Evolutionary conservation across 73 alveolate genomes (phyloP), one percentile per base, ranked within the genome.

Genomic region (Paramecium sexaurelia): DNA sequence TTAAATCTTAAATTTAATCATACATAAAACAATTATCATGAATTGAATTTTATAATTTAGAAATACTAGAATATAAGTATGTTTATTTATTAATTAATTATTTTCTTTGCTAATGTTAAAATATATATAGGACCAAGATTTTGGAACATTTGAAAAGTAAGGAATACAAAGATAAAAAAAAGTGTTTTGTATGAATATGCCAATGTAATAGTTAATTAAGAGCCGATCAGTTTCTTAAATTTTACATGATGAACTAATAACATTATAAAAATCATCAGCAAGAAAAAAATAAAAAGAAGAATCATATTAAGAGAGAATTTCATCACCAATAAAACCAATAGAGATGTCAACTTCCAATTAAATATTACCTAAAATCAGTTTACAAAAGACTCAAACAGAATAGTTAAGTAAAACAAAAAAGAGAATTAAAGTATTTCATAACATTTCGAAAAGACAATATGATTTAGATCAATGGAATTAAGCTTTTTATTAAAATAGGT

Each of bases 171-270:
- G 90, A 78, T 24, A 37, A 6, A 78, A 78, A 33, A 78, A 78
- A 43, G 39, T 78, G 55, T 41, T 78, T 78, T 41, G 73, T 45
- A 22, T 78, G 40, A 45, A 43, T 29, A 41, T 22, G 43, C 90
- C 90, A 78, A 22, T 45, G 43, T 13, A 78, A 78, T 40, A 78
- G 36, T 47, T 78, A 19, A 78, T 43, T 78, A 78, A 78, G 55
- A 78, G 55, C 19, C 22, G 90, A 43, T 78, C 90, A 39, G 90
- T 78, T 26, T 78, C 90, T 24, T 43, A 78, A 78, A 13, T 78
- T 8, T 40, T 78, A 43, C 90, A 78, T 78, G 39, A 40, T 39
- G 75, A 78, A 43, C 71, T 78, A 0, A 20, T 78, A n/a, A 39
- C 68, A 45, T 24, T 78, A 26, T 45, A 78, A 45, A 78, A 78